phyloP scores from a whole-genome alignment of 1,284 basidiomycete genomes.

The Moniliella sp. region DNA sequence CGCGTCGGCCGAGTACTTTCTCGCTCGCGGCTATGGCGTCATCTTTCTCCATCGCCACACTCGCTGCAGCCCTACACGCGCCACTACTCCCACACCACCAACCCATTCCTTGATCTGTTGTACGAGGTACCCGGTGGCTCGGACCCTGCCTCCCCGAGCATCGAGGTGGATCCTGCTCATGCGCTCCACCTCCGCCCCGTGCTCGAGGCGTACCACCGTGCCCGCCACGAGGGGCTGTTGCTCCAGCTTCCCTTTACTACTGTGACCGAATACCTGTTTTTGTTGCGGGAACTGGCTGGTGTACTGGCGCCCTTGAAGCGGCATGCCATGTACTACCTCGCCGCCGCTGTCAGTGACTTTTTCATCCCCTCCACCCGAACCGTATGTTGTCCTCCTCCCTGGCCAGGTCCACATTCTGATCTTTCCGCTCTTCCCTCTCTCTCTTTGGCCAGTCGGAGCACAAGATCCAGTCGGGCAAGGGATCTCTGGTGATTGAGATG shows the following conservation, averaged over 20 bases:
- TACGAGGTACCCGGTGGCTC: conserved; percentile 34
- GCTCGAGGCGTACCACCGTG: conserved; percentile 58
- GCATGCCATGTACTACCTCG: conserved; percentile 75
- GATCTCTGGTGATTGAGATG: conserved; percentile 75
- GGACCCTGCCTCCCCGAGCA: conserved; percentile 40
- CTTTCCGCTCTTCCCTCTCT: too few species aligned
- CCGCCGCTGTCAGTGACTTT: conserved; percentile 91
- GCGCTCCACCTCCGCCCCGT: conserved; percentile 50
- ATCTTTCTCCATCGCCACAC: conserved; percentile 96
- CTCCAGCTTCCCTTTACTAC: conserved; percentile 77
- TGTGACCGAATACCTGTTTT: conserved; percentile 85
- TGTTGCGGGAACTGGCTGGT: conserved; percentile 55
- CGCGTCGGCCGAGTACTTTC: conserved; percentile 90
- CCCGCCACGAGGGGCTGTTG: conserved; percentile 52
- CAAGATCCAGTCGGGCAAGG: conserved; percentile 85
- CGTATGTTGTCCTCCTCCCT: conserved; percentile 47
- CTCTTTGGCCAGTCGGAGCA: conserved; percentile 84
- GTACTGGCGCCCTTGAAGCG: conserved; percentile 46
- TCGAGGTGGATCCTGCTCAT: conserved; percentile 47
- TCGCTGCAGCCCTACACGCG: conserved; percentile 86
- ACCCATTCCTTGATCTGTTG: conserved; percentile 90
- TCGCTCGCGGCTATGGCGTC: conserved; percentile 73
- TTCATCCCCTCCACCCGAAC: conserved; percentile 74
- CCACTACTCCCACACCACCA: conserved; percentile 87
- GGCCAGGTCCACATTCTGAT: too few species aligned